phyloP scores from a whole-genome alignment of 2,329 filamentous ascomycete species.

The Aureobasidium lini region DNA sequence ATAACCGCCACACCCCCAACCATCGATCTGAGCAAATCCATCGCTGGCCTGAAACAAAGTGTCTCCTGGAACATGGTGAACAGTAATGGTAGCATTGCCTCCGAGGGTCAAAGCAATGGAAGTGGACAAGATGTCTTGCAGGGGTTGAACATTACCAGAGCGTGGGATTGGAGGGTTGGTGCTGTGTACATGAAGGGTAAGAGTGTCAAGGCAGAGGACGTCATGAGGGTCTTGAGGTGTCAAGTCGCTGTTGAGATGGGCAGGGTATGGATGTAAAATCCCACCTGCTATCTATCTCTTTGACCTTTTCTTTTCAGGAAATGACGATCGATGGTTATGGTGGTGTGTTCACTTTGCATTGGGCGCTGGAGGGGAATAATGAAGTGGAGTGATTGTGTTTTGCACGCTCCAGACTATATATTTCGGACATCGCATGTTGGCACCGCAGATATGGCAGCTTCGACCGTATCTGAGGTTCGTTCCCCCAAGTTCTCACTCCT shows the following conservation, averaged over 20 bases:
- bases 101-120: slow-evolving; percentile 18
- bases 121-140: slow-evolving; percentile 17
- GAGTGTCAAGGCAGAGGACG: slow-evolving; percentile 53
- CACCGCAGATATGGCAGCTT: too few species aligned
- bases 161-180: slow-evolving; percentile 62
- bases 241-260: slow-evolving; percentile 69
- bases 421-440: too few species aligned
- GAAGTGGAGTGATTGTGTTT: too few species aligned
- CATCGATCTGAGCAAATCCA: slow-evolving; percentile 10
- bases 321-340: background rate
- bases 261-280: slow-evolving; percentile 46
- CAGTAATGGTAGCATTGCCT: slow-evolving; percentile 52
- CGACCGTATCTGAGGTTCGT: too few species aligned
- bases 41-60: slow-evolving; percentile 24
- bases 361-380: too few species aligned
- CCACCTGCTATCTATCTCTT: background rate
- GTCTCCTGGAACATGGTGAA: slow-evolving; percentile 55
- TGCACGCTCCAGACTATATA: too few species aligned
- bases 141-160: slow-evolving; percentile 27
- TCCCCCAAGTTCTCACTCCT: too few species aligned
- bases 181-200: slow-evolving; percentile 45
- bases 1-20: background rate
- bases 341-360: background rate
- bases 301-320: background rate
- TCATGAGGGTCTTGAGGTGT: slow-evolving; percentile 65